These are phyloP conservation scores for Fusarium avenaceum DNA, from an alignment of 2,329 filamentous ascomycete genomes.

Conservation along the genomic window DNA sequence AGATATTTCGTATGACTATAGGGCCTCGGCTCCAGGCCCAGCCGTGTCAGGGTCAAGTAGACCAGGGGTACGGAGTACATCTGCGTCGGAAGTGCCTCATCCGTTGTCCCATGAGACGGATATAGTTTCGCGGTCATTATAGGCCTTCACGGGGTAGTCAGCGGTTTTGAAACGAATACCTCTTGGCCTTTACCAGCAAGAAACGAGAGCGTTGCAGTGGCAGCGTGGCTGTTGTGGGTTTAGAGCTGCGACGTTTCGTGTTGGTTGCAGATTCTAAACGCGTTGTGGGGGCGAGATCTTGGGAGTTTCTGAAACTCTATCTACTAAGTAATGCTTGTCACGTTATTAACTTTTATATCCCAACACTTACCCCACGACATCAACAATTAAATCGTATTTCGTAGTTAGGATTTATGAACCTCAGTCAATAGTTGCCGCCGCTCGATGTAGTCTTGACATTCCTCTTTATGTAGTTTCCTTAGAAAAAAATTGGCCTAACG, in stretches of 20 bases:
- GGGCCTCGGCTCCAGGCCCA: slow-evolving; percentile 31
- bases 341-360: not conserved
- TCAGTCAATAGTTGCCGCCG: not conserved
- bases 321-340: not conserved
- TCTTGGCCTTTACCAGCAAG: slow-evolving; percentile 8
- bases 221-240: slow-evolving; percentile 2
- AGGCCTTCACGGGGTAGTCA: slow-evolving; percentile 7
- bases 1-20: slow-evolving; percentile 17
- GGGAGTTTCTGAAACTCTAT: slow-evolving; percentile 8
- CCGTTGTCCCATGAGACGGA: slow-evolving; percentile 40
- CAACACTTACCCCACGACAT: not conserved
- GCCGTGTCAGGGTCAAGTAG: slow-evolving; percentile 20
- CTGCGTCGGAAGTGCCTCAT: slow-evolving; percentile 45
- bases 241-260: slow-evolving; percentile 31
- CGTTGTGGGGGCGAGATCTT: not conserved
- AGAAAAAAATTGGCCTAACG: too few relatives aligned
- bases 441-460: not conserved
- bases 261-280: slow-evolving; percentile 32
- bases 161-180: slow-evolving; percentile 20
- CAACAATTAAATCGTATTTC: not conserved
- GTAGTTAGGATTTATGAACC: not conserved
- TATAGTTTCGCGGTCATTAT: slow-evolving; percentile 36
- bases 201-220: not conserved
- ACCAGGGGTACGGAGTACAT: slow-evolving; percentile 28
- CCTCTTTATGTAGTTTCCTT: not conserved